Percentiles rank a stretch among this genome's conserved stretches.
These are phyloP conservation scores for Golubevia sp. DNA, from an alignment of 1,284 basidiomycete species.

Conservation along the genomic window DNA sequence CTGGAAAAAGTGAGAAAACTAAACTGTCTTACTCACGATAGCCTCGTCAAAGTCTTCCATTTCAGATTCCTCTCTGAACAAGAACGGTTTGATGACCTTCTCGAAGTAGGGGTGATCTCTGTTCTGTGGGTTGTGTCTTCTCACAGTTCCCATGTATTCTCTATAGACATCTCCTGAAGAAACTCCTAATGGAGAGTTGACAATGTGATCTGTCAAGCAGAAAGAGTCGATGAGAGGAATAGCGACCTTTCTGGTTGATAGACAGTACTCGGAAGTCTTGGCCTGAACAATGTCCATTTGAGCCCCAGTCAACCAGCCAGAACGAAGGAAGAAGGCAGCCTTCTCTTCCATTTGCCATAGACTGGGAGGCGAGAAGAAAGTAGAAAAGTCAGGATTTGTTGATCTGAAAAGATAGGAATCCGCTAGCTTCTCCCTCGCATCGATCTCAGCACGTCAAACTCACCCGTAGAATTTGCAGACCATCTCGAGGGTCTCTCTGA, in stretches of 20 bases:
- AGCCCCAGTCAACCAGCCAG: constrained; percentile 63
- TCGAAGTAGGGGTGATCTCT: constrained; percentile 57
- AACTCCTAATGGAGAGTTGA: constrained; percentile 67
- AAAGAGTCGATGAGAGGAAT: constrained; percentile 67
- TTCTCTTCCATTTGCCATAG: constrained; percentile 69
- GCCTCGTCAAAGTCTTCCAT: constrained; percentile 49
- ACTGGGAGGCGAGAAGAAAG: too few species aligned
- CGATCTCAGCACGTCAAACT: too few species aligned
- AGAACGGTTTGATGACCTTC: constrained; percentile 46
- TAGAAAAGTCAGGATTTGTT: too few species aligned
- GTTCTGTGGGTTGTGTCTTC: constrained; percentile 54
- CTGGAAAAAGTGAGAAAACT: constrained; percentile 64
- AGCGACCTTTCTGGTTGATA: constrained; percentile 64
- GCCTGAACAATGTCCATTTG: constrained; percentile 64
- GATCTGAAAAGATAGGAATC: constrained; percentile 63
- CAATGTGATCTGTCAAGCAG: constrained; percentile 67
- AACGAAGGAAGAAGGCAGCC: constrained; percentile 65
- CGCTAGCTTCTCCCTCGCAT: constrained; percentile 59
- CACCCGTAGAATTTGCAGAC: constrained; percentile 45
- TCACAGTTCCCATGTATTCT: constrained; percentile 50
- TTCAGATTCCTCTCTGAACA: constrained; percentile 34
- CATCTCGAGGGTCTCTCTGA: constrained; percentile 41
- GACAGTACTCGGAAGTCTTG: constrained; percentile 65
- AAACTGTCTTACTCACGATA: constrained; percentile 44
- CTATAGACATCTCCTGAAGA: constrained; percentile 56